These are phyloP conservation scores for Brassica carinata DNA, from an alignment of 345 rosid species.

Conservation along the genomic window DNA sequence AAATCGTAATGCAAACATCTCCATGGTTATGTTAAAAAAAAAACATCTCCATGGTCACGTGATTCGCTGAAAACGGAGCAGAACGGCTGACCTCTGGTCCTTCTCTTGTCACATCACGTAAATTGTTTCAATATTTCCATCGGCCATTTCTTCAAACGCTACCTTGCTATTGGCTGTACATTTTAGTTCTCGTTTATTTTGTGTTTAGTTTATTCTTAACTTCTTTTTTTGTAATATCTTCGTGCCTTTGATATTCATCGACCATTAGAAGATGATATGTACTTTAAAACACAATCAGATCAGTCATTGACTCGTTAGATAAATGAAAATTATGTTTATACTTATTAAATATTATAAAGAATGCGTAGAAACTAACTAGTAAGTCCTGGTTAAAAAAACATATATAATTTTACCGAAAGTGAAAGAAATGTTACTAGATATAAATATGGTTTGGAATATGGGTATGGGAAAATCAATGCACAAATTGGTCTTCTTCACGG, in stretches of 20 bases:
- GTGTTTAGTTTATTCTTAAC: not conserved
- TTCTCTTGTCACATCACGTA: constrained; percentile 18
- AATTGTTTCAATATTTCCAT: not conserved
- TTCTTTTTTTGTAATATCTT: not conserved
- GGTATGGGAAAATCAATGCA: not conserved
- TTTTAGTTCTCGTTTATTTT: not conserved
- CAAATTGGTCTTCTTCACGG: not conserved
- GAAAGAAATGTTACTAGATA: not conserved
- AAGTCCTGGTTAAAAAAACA: not conserved
- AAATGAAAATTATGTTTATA: not conserved
- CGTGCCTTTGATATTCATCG: not conserved
- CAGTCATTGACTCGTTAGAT: not conserved
- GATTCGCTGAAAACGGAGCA: not conserved
- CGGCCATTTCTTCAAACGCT: not conserved
- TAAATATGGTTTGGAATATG: not conserved
- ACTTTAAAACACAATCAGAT: not conserved
- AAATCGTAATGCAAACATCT: not conserved
- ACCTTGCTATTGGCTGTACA: not conserved
- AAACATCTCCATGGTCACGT: not conserved
- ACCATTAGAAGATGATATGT: not conserved
- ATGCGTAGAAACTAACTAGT: not conserved
- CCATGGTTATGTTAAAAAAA: not conserved
- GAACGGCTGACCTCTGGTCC: not conserved
- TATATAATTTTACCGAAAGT: not conserved
- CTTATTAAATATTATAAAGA: not conserved